Evolutionary conservation across 2,329 filamentous ascomycete species (phyloP), one percentile per base, ranked within the genome.

Genomic region (Harringtonia aguacate): DNA sequence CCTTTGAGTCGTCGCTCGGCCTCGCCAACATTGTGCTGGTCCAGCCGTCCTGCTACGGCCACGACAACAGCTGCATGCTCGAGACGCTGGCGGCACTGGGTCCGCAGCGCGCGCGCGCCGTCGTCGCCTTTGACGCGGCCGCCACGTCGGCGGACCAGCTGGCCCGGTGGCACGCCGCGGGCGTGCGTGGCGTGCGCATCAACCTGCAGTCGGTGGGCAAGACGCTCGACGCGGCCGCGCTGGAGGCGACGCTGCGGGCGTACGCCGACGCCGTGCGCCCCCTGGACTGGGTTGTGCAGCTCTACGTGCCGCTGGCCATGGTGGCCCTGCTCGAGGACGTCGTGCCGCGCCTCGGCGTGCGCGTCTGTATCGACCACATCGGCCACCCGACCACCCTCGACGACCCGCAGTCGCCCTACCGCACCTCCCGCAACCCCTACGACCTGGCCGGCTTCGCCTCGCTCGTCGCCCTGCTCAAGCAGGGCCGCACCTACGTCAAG

Each of bases 31-130:
- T 77, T 41, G 75, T 81, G 21, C 61, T 81, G 12, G 70, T 77
- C 3, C 78, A 81, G 50, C 75, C 76, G 1, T 79, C 74, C 15
- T 74, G 78, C 41, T 81, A 81, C 55, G 75, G 34, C 72, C 21
- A 61, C 65, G 75, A 81, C 57, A 81, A 82, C 52, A 62, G 67
- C 0, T 79, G 74, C 52, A 59, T 79, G 4, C 62, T 81, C 13
- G 68, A 75, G 36, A 73, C 73, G 0, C 61, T 81, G 13, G 53
- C 56, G 8, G 56, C 55, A 12, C 56, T 81, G 3, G 75, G 75
- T 0, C 64, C 70, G 0, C 54, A 13, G 4, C n/a, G 34, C 7
- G 34, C 34, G 10, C n/a, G 34, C 4, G 34, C 34, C 20, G 34
- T 36, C 10, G 17, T 36, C 34, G 20, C 20, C 10, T 36, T 36